phyloP scores from a whole-genome alignment of 1,139 yeast species.

The Protomyces pachydermus region DNA sequence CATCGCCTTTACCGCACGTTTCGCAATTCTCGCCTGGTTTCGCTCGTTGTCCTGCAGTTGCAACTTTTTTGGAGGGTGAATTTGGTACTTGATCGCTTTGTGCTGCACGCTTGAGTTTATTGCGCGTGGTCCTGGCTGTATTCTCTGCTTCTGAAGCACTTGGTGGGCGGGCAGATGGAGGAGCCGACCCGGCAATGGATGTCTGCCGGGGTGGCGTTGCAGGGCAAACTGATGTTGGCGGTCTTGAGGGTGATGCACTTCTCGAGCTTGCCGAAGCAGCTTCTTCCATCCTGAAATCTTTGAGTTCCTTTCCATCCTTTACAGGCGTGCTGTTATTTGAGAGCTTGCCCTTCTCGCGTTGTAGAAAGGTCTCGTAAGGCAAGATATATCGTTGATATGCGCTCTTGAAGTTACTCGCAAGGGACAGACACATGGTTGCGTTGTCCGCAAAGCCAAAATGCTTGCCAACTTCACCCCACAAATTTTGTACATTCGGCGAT shows the following conservation, averaged over 20 bases:
- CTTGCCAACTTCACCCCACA: conserved; percentile 53
- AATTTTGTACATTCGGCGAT: conserved; percentile 34
- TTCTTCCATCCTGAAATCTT: neutral
- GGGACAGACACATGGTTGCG: conserved; percentile 64
- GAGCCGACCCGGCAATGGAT: neutral
- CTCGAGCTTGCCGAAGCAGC: neutral
- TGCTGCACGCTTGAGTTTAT: neutral
- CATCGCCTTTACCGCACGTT: conserved; percentile 50
- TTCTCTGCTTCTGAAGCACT: neutral
- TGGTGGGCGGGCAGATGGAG: neutral
- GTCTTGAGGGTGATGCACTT: neutral
- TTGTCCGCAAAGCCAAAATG: conserved; percentile 71
- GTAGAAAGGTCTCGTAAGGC: conserved; percentile 41
- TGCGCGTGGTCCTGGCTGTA: conserved; percentile 6
- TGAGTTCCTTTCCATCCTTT: neutral
- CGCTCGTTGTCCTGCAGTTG: conserved; percentile 29
- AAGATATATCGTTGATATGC: conserved; percentile 43
- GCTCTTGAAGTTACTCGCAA: conserved; percentile 51
- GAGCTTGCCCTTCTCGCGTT: conserved; percentile 29
- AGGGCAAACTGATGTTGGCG: neutral
- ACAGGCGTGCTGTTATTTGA: conserved; percentile 7
- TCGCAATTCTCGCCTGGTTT: conserved; percentile 32
- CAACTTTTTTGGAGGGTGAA: conserved; percentile 29
- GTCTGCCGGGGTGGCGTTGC: neutral
- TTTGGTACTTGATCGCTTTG: neutral